Evolutionary conservation across 2,329 filamentous ascomycete genomes (phyloP).

Genomic region (Penicillium psychrosexuale): DNA sequence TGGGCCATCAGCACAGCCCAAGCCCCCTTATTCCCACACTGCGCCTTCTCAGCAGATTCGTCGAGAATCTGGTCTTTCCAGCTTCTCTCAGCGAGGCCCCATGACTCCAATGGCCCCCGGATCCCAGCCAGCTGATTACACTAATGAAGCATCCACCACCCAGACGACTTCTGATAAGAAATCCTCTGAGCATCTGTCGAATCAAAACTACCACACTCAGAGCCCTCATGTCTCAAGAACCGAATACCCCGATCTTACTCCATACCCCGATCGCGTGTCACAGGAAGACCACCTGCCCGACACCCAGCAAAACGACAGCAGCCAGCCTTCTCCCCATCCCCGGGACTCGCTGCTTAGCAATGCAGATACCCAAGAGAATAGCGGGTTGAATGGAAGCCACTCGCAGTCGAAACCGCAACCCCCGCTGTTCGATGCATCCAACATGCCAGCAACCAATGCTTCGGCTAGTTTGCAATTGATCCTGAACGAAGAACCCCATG

Average conservation of each 20-base stretch:
- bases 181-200: conserved; percentile 71
- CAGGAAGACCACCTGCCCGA: conserved; percentile 62
- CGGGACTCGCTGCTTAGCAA: conserved; percentile 24
- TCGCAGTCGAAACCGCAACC: conserved; percentile 38
- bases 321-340: conserved; percentile 32
- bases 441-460: conserved; percentile 24
- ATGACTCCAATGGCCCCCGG: conserved; percentile 59
- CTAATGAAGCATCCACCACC: conserved; percentile 89
- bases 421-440: conserved; percentile 40
- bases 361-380: conserved; percentile 26
- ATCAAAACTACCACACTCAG: conserved; percentile 67
- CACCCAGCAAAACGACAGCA: conserved; percentile 54
- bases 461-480: conserved; percentile 33
- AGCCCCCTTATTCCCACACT: conserved; percentile 46
- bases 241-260: conserved; percentile 55
- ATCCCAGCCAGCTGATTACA: conserved; percentile 59
- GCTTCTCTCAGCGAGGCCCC: conserved; percentile 49
- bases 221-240: conserved; percentile 47
- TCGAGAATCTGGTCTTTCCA: conserved; percentile 46
- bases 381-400: conserved; percentile 35
- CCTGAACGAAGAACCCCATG: conserved; percentile 32
- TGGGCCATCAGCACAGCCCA: conserved; percentile 50
- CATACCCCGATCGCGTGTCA: conserved; percentile 49
- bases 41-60: conserved; percentile 47
- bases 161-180: conserved; percentile 77